Evolutionary conservation across 805 yeast genomes (phyloP), one percentile per base, ranked within the genome.

Genomic region (Kuraishia capsulata): DNA sequence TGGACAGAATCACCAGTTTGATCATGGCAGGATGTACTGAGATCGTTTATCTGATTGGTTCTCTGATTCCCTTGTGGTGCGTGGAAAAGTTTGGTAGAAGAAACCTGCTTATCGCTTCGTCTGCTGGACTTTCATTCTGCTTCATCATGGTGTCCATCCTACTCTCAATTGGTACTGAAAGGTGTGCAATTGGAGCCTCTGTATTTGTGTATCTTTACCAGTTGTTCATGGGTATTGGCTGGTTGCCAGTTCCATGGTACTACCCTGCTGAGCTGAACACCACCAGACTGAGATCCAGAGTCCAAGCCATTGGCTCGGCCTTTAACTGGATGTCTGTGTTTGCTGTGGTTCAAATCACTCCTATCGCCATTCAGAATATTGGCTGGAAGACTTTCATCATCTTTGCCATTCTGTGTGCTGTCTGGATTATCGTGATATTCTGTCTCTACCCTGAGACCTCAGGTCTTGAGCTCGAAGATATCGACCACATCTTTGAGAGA

Each of bases 31-130:
- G 66, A 19, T 51, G 54, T 10, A 46, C 50, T 6, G 59, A 71
- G 38, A 64, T 64, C 4, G 67, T 62, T 44, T 65, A 64, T 46
- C 31, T 29, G 6, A 17, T 53, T 11, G 48, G 48, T 11, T 64
- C 73, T 3, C 53, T 64, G 43, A 47, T 70, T 32, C 77, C 85
- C 0, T 65, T 81, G 45, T 64, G 67, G 51, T 58, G 73, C 42
- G 62, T 81, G 52, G 85, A 80, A 56, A 64, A 61, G 44, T 53
- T 79, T 26, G 90, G 89, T 52, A 76, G 92, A 69, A 73, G 69
- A 39, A 41, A 51, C 18, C 49, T 61, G 26, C 49, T 72, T 55
- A 41, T 57, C 6, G 42, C 44, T 33, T 60, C 56, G 19, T 36
- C 51, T 9, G 30, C 33, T 13, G 73, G 72, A n/a, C 72, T 66